These are phyloP conservation scores for Solanum pimpinellifolium DNA, from an alignment of 257 asterid species.

Conservation along the genomic window DNA sequence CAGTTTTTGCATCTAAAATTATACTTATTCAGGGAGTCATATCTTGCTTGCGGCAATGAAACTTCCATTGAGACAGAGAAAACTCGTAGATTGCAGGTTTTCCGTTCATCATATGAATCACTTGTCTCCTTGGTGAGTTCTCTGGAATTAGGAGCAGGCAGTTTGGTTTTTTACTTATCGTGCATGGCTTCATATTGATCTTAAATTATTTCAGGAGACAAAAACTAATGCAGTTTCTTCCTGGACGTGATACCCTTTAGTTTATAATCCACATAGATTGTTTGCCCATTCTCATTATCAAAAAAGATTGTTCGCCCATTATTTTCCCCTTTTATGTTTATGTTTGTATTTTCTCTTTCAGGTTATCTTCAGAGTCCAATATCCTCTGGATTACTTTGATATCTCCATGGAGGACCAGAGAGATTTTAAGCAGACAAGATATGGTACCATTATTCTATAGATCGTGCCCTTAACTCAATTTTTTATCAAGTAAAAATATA, in stretches of 20 bases:
- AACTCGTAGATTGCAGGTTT: slow-evolving; percentile 57
- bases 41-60: slow-evolving; percentile 42
- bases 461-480: not conserved
- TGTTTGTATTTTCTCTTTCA: slow-evolving; percentile 13
- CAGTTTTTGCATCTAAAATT: slow-evolving; percentile 13
- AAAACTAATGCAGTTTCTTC: not conserved
- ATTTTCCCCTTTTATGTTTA: not conserved
- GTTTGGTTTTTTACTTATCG: not conserved
- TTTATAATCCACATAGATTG: not conserved
- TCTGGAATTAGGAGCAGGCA: not conserved
- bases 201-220: not conserved
- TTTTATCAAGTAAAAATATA: not conserved
- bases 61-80: slow-evolving; percentile 60
- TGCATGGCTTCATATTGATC: not conserved
- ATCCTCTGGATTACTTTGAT: slow-evolving; percentile 78
- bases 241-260: not conserved
- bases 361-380: slow-evolving; percentile 80
- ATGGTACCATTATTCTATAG: slow-evolving; percentile 38
- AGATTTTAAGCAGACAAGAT: slow-evolving; percentile 93
- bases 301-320: not conserved
- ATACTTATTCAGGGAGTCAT: slow-evolving; percentile 53
- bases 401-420: slow-evolving; percentile 91
- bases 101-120: slow-evolving; percentile 69
- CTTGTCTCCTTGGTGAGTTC: slow-evolving; percentile 84
- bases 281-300: not conserved